Base-by-base conservation (phyloP, 2,329 filamentous ascomycete genomes). In the Ceratocystis cubensis region DNA sequence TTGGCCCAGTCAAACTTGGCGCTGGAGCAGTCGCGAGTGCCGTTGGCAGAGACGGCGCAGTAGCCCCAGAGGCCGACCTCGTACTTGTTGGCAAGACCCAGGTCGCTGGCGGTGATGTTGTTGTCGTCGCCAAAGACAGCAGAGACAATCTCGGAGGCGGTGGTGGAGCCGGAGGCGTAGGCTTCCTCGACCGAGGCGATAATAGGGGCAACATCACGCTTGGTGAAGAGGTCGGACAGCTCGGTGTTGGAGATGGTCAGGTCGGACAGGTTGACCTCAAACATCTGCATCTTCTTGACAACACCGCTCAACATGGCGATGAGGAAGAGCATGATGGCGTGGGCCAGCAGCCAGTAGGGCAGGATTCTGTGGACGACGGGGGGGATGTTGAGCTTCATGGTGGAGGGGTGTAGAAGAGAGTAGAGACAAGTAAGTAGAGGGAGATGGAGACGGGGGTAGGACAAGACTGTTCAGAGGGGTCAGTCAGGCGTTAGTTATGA, bases 31-130 rank as follows among this genome's bases (percentile, higher is more conserved):
- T 81, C 78, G 70, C 80, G 79, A 69, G 81, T 79, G 71, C 80
- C 79, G 50, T 82, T 81, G 70, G 79, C 75, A 63, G 81, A 76
- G 65, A 82, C 84, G 67, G 80, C 78, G 82, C 94, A 97, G 82
- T 91, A 96, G 74, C 88, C 88, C 88, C 90, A 96, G 46, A 97
- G 81, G 73, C 83, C 84, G 73, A 97, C 81, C 69, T 88, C 83
- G 82, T 96, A 97, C 72, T 85, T 81, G 73, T 93, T 85, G 72
- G 82, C 83, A 68, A 96, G 82, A 65, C 82, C 80, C 56, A 89
- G 79, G 28, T 83, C 76, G 1, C 74, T 70, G 6, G 83, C 83
- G 3, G 82, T 85, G 72, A 86, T 79, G 75, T 84, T 85, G 70
- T 71, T 74, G 61, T 67, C 46, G 65, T 63, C 67, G 46, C 65